Evolutionary conservation across 345 rosid genomes (phyloP).

Genomic region (Sonneratia caseolaris): DNA sequence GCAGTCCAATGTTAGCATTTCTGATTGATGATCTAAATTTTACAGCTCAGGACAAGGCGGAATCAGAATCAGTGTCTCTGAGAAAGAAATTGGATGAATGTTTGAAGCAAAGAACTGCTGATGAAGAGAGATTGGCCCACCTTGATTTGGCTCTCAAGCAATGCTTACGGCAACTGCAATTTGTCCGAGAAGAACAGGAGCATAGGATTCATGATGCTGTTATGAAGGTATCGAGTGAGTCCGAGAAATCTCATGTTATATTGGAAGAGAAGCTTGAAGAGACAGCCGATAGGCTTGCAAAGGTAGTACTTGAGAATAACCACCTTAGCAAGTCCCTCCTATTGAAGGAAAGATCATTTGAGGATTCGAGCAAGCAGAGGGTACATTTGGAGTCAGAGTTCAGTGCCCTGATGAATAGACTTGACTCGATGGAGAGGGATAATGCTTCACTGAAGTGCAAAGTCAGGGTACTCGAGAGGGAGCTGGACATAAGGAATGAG

Average conservation of each 20-base stretch:
- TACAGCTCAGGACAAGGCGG: slow-evolving; percentile 56
- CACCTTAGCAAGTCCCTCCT: slow-evolving; percentile 51
- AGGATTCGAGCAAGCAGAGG: slow-evolving; percentile 54
- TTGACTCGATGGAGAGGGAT: slow-evolving; percentile 63
- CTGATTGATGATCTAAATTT: slow-evolving; percentile 9
- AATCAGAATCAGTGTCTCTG: slow-evolving; percentile 43
- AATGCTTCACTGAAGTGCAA: slow-evolving; percentile 67
- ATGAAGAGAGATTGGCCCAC: slow-evolving; percentile 43
- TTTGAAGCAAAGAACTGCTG: slow-evolving; percentile 34
- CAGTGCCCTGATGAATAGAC: slow-evolving; percentile 42
- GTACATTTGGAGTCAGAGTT: slow-evolving; percentile 40
- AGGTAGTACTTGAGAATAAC: slow-evolving; percentile 43
- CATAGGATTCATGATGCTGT: slow-evolving; percentile 69
- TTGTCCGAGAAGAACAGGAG: slow-evolving; percentile 80
- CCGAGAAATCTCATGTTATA: slow-evolving; percentile 30
- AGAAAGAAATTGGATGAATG: slow-evolving; percentile 53
- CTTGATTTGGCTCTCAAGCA: slow-evolving; percentile 71
- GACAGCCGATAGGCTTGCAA: slow-evolving; percentile 38
- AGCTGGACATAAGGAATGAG: slow-evolving; percentile 81
- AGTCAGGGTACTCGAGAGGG: slow-evolving; percentile 76
- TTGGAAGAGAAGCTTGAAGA: slow-evolving; percentile 47
- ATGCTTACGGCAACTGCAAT: slow-evolving; percentile 68
- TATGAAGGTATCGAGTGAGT: slow-evolving; percentile 50
- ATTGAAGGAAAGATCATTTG: slow-evolving; percentile 43
- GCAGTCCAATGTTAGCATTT: not conserved